A percentile compares a stretch with the other conserved stretches of the same genome.
phyloP scores from a whole-genome alignment of 2,329 filamentous ascomycete genomes.

The Aspergillus fijiensis region DNA sequence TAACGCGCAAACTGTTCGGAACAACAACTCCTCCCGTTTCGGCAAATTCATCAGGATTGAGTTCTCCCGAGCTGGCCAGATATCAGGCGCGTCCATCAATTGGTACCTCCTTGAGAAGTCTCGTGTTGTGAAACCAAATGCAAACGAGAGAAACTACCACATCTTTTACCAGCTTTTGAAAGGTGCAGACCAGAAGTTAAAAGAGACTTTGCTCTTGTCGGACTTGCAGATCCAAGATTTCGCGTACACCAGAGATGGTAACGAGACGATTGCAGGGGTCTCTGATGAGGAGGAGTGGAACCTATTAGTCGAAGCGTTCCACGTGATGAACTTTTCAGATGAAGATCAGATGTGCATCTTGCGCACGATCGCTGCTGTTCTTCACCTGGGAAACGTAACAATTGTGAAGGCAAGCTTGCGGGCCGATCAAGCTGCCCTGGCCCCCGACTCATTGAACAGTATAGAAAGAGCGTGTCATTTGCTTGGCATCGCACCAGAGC shows the following conservation, averaged over 20 bases:
- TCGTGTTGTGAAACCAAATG: constrained; percentile 85
- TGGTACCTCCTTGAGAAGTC: constrained; percentile 99
- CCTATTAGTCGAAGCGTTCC: constrained; percentile 83
- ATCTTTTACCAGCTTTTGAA: constrained; percentile 94
- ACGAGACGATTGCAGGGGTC: constrained; percentile 85
- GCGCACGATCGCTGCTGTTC: constrained; percentile 81
- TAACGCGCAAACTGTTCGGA: constrained; percentile 95
- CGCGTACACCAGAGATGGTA: constrained; percentile 85
- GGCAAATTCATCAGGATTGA: constrained; percentile 99
- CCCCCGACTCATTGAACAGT: constrained; percentile 70
- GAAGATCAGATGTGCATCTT: constrained; percentile 81
- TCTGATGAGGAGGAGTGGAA: constrained; percentile 92
- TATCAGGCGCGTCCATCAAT: constrained; percentile 93
- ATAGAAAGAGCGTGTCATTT: constrained; percentile 78
- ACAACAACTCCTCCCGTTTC: constrained; percentile 97
- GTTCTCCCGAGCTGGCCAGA: constrained; percentile 82
- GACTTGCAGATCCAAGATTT: constrained; percentile 80
- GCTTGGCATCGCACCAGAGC: constrained; percentile 78
- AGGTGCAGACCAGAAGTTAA: constrained; percentile 72
- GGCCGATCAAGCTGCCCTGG: constrained; percentile 83
- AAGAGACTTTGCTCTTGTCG: constrained; percentile 72
- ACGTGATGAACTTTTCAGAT: constrained; percentile 88
- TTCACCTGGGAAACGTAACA: constrained; percentile 89
- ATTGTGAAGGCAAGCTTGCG: constrained; percentile 88
- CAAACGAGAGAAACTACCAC: constrained; percentile 92